Base-by-base conservation (phyloP, 495 filamentous ascomycete species). In the Glonium stellatum region DNA sequence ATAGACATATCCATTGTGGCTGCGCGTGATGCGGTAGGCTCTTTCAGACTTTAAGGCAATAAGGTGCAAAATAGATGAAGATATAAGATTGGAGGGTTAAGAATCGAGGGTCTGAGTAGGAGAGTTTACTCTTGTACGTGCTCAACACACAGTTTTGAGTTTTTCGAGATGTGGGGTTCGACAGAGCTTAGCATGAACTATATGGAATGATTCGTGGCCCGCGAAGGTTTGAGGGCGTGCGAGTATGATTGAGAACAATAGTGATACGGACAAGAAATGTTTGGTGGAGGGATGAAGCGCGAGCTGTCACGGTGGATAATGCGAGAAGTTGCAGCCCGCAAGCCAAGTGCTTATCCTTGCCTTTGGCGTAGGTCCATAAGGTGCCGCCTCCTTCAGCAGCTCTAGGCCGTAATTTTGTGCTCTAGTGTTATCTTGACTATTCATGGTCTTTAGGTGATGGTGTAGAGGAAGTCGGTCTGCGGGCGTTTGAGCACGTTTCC, bases 1-100 rank as follows among this genome's bases (percentile, higher is more conserved):
- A 64, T 69, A 19, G 37, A 60, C 37, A 41, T 27, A 18, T 23
- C 21, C 31, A 41, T 42, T 50, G 49, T 31, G 42, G 60, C 70
- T 55, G 58, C 62, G 52, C 58, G 66, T 35, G 31, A 39, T 56
- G 37, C 37, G 54, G 54, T 49, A 25, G 18, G 5, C 18, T 31
- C 27, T 31, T 31, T 2, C 2, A 31, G 27, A 31, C 27, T 31
- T 31, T 6, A 31, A 31, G 15, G 54, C 48, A 1, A 23, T 11
- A 18, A 18, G 39, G 12, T 11, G 13, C 10, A 2, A 44, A 44
- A 44, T 4, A 18, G 4, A 18, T 44, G 39, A 15, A 11, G 18
- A 15, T 18, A 18, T 18, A 44, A 44, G 39, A 44, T 44, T 44
- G 12, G 39, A 44, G 39, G 10, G 6, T 54, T 18, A 44, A 44